Conservation (phyloP, 2,329 filamentous ascomycete genomes). For the Mollisia scopiformis region DNA sequence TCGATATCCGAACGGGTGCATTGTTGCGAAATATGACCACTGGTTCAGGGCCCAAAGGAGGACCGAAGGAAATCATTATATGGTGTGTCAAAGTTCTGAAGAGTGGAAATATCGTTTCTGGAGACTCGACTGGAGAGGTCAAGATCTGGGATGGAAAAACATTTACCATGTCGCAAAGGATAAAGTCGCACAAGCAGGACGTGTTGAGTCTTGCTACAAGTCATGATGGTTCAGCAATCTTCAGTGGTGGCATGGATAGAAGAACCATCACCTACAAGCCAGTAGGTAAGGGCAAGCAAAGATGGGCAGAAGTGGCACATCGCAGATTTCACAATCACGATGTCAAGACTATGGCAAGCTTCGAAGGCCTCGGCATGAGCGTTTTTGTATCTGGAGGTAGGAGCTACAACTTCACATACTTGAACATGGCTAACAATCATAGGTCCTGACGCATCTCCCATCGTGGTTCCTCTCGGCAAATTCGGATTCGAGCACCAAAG, state of each 20-base stretch:
- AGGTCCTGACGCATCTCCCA: slow-evolving; percentile 85
- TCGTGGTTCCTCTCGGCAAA: slow-evolving; percentile 78
- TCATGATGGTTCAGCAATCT: slow-evolving; percentile 76
- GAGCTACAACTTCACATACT: not conserved
- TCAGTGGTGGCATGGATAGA: slow-evolving; percentile 91
- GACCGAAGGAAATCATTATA: slow-evolving; percentile 83
- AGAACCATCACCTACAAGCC: slow-evolving; percentile 83
- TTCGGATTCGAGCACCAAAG: slow-evolving; percentile 81
- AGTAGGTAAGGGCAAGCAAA: slow-evolving; percentile 57
- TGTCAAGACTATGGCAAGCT: slow-evolving; percentile 91
- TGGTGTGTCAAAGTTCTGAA: slow-evolving; percentile 91
- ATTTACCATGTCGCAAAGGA: slow-evolving; percentile 83
- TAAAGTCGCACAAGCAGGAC: slow-evolving; percentile 87
- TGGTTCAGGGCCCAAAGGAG: slow-evolving; percentile 75
- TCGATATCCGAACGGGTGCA: slow-evolving; percentile 79
- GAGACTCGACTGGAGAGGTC: slow-evolving; percentile 91
- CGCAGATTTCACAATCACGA: slow-evolving; percentile 89
- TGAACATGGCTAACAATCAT: slow-evolving; percentile 35
- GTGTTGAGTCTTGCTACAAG: slow-evolving; percentile 86
- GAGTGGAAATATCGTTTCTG: slow-evolving; percentile 89
- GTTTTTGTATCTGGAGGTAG: slow-evolving; percentile 89
- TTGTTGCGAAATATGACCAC: slow-evolving; percentile 83
- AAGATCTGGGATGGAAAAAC: slow-evolving; percentile 94
- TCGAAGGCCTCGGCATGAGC: slow-evolving; percentile 81
- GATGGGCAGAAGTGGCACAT: slow-evolving; percentile 87